Conservation (phyloP, 176 grass and related monocot species). For the Aegilops bicornis region DNA sequence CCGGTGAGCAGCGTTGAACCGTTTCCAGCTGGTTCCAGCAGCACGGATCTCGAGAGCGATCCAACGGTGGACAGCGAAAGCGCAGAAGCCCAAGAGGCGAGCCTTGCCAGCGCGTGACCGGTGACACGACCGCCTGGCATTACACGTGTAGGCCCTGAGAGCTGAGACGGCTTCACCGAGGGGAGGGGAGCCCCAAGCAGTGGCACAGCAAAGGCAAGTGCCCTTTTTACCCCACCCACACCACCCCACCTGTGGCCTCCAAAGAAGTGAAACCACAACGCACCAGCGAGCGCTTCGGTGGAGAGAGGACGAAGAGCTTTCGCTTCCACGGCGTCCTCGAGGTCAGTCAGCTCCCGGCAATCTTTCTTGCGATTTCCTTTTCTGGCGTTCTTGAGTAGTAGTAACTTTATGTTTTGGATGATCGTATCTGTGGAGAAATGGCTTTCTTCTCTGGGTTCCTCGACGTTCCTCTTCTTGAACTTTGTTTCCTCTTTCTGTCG, state of each 20-base stretch:
- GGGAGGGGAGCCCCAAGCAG: background rate
- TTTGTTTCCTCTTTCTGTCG: background rate
- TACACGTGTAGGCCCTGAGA: background rate
- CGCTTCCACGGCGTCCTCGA: constrained; percentile 12
- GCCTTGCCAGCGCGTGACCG: background rate
- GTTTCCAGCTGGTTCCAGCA: background rate
- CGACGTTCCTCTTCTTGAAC: background rate
- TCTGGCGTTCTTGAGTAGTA: background rate
- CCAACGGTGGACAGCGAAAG: background rate
- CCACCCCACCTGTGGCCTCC: background rate
- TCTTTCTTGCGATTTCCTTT: background rate
- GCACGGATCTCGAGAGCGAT: constrained; percentile 22
- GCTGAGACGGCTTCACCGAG: constrained; percentile 13
- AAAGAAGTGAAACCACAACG: background rate
- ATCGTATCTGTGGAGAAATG: background rate
- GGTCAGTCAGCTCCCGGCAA: background rate
- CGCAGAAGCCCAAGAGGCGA: background rate
- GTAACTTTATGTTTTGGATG: background rate
- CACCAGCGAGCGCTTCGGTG: background rate
- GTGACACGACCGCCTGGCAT: constrained; percentile 8
- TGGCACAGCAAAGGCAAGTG: background rate
- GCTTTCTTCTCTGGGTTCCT: background rate
- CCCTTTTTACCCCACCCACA: background rate
- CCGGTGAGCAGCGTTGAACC: background rate
- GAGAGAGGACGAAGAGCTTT: background rate